Evolutionary conservation across 306 rosid species (phyloP).

Genomic region (Luffa aegyptiaca): DNA sequence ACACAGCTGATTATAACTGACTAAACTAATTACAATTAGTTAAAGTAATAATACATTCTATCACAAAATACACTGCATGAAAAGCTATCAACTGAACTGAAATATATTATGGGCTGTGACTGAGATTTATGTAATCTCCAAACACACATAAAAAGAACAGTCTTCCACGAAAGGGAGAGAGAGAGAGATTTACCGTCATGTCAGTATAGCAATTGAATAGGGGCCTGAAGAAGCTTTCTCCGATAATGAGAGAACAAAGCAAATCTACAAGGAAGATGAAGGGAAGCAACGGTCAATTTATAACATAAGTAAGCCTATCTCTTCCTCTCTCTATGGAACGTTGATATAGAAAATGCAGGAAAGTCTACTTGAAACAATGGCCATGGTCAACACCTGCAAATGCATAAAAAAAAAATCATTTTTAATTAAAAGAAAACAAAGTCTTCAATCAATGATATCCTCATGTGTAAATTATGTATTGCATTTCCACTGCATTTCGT

Average conservation of each 20-base stretch:
- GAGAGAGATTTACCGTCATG: slow-evolving; percentile 4
- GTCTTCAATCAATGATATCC: background rate
- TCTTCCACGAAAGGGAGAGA: background rate
- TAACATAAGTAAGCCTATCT: background rate
- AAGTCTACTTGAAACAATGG: background rate
- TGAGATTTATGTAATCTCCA: background rate
- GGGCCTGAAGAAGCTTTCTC: background rate
- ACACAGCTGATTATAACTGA: background rate
- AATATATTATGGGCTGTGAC: background rate
- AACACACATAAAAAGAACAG: background rate
- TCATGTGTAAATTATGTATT: background rate
- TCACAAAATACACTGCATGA: background rate
- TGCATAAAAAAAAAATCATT: background rate
- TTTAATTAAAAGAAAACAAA: background rate
- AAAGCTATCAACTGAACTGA: background rate
- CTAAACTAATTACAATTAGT: too few relatives aligned
- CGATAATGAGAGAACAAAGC: background rate
- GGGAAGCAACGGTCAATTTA: background rate
- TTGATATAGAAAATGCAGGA: background rate
- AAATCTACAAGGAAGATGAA: background rate
- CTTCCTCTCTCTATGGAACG: background rate
- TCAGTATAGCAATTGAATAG: background rate
- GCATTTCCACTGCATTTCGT: background rate
- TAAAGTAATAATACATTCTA: background rate
- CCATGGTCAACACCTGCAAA: background rate